Conservation (phyloP, 257 asterid species). For the Przewalskia tangutica region DNA sequence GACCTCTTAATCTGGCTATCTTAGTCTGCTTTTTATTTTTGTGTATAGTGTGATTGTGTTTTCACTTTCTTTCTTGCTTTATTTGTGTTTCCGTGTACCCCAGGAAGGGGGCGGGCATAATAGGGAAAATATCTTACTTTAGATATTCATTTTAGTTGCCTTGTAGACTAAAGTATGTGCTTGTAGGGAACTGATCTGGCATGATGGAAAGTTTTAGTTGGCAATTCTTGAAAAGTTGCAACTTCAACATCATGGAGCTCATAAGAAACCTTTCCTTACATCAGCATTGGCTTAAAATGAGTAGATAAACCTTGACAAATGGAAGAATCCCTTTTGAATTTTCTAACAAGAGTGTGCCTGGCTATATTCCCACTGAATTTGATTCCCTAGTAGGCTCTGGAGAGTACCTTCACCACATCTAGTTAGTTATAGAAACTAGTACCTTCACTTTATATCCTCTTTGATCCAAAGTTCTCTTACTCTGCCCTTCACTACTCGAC, state of each 20-base stretch:
- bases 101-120: background rate
- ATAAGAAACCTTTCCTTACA: constrained; percentile 4
- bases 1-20: background rate
- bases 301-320: background rate
- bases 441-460: background rate
- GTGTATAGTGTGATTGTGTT: background rate
- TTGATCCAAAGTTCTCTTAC: background rate
- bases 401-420: background rate
- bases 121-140: background rate
- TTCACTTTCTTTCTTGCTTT: background rate
- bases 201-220: background rate
- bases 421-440: background rate
- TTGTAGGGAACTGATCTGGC: background rate
- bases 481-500: no score
- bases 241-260: constrained; percentile 20
- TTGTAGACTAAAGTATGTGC: background rate
- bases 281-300: constrained; percentile 5
- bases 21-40: no score
- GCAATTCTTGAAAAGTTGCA: constrained; percentile 8
- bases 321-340: background rate
- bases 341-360: background rate
- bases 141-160: background rate
- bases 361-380: background rate
- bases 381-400: background rate
- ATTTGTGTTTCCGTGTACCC: background rate